Evolutionary conservation across 148 eudicot species (phyloP).

Genomic region (Heliosperma pusillum): DNA sequence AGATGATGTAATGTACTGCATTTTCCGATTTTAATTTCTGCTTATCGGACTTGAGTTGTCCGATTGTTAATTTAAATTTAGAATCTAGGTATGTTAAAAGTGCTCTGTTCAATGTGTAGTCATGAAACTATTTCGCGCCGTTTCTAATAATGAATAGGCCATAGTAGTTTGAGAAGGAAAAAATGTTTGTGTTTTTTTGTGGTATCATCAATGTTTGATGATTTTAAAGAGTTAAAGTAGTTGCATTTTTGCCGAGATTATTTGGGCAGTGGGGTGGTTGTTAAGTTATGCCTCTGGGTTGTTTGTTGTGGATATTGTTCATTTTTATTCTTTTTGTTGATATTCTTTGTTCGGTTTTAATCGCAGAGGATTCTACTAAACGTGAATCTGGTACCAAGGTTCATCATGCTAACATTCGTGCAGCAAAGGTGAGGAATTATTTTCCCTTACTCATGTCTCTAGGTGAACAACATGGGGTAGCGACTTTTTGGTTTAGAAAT

Average conservation of each 20-base stretch:
- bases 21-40: not conserved
- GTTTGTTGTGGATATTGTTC: not conserved
- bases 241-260: not conserved
- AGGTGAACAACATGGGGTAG: not conserved
- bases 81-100: not conserved
- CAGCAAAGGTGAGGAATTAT: not conserved
- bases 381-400: slow-evolving; percentile 5
- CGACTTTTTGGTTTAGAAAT: not conserved
- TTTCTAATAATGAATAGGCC: not conserved
- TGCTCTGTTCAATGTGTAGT: no score
- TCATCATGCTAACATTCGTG: slow-evolving; percentile 12
- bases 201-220: not conserved
- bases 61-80: no score
- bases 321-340: not conserved
- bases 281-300: not conserved
- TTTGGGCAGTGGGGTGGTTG: no score
- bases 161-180: not conserved
- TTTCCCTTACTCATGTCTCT: not conserved
- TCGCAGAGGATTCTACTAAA: slow-evolving; percentile 4
- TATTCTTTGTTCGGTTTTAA: not conserved
- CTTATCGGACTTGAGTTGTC: not conserved
- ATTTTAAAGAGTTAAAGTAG: not conserved
- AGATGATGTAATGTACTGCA: not conserved
- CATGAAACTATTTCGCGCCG: not conserved
- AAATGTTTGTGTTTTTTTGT: not conserved